Evolutionary conservation across 352 stramenopile genomes (phyloP).

Genomic region (Globisporangium spiculum): DNA sequence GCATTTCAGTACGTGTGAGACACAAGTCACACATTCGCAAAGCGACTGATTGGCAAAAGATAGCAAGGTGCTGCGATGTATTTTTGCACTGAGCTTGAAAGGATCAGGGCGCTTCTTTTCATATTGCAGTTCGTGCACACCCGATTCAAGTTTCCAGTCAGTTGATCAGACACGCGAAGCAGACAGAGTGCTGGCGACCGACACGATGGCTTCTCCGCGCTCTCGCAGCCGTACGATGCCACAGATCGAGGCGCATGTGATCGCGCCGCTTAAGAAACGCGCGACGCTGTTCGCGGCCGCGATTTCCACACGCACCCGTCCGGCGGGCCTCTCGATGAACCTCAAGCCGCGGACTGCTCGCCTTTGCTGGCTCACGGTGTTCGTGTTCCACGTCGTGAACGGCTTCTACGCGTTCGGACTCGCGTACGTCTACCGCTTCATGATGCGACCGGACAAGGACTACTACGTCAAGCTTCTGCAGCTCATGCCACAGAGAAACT

Average conservation of each 20-base stretch:
- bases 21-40: neutral
- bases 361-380: slow-evolving; percentile 10
- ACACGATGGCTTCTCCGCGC: neutral
- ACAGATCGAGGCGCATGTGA: neutral
- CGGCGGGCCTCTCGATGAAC: slow-evolving; percentile 1
- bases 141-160: neutral
- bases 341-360: neutral
- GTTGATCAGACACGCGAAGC: neutral
- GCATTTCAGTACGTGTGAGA: neutral
- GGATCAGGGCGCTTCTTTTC: neutral
- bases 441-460: slow-evolving; percentile 5
- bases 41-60: neutral
- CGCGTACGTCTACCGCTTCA: slow-evolving; percentile 15
- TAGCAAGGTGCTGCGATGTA: neutral
- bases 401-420: slow-evolving; percentile 13
- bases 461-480: slow-evolving; percentile 19
- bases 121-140: neutral
- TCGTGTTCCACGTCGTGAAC: slow-evolving; percentile 16
- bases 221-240: neutral
- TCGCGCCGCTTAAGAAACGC: slow-evolving; percentile 5
- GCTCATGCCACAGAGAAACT: slow-evolving; percentile 15
- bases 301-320: slow-evolving; percentile 1
- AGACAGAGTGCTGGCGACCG: neutral
- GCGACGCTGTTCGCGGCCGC: slow-evolving; percentile 5
- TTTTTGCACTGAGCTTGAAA: neutral